Evolutionary conservation across 176 grass and related monocot species (phyloP).

Genomic region (Ampelocalamus luodianensis): DNA sequence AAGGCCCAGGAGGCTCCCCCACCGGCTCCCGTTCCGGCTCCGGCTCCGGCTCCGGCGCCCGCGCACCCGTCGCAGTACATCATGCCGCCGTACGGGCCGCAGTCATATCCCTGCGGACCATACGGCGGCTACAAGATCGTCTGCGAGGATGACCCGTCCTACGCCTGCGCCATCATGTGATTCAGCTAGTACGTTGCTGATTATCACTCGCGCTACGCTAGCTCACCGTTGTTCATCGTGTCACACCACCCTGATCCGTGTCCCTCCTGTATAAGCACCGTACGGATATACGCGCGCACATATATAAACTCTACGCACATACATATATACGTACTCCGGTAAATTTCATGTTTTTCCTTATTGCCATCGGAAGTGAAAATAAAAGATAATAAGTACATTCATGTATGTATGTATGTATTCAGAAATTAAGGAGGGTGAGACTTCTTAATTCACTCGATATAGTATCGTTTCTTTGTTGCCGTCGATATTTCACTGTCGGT

Average conservation of each 20-base stretch:
- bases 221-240: too few species aligned
- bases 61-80: conserved; percentile 32
- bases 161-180: conserved; percentile 81
- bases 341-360: neutral
- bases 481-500: neutral
- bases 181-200: neutral
- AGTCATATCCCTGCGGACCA: conserved; percentile 43
- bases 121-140: conserved; percentile 67
- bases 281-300: conserved; percentile 14
- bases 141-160: conserved; percentile 69
- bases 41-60: neutral
- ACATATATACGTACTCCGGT: neutral
- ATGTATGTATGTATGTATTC: neutral
- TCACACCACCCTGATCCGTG: too few species aligned
- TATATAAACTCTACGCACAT: neutral
- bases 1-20: conserved; percentile 41
- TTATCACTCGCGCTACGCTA: too few species aligned
- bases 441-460: too few species aligned
- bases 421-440: neutral
- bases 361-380: neutral
- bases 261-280: conserved; percentile 21
- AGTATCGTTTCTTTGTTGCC: too few species aligned
- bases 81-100: conserved; percentile 37
- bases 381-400: too few species aligned
- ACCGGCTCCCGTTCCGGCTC: neutral